phyloP scores from a whole-genome alignment of 805 yeast species.

The Citeromyces nyonsensis region DNA sequence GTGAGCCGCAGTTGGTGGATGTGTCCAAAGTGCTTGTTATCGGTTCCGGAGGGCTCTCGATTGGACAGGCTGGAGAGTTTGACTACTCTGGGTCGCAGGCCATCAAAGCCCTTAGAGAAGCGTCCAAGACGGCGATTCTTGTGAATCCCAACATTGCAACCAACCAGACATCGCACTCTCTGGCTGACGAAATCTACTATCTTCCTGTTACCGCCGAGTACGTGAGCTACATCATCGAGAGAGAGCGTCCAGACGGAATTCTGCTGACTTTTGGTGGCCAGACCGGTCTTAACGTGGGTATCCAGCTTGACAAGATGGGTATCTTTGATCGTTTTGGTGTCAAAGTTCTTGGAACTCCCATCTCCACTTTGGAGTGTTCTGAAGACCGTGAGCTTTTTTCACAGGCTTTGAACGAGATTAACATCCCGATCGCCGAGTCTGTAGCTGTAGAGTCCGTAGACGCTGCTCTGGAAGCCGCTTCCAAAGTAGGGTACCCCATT shows the following conservation, averaged over 20 bases:
- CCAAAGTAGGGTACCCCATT: conserved; percentile 80
- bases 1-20: conserved; percentile 58
- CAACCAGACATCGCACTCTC: conserved; percentile 86
- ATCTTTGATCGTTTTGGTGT: conserved; percentile 81
- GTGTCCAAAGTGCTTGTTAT: conserved; percentile 79
- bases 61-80: conserved; percentile 98
- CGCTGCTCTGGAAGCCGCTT: conserved; percentile 87
- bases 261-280: conserved; percentile 97
- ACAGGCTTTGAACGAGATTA: conserved; percentile 84
- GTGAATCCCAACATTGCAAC: conserved; percentile 96
- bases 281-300: conserved; percentile 94
- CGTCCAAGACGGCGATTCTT: conserved; percentile 69
- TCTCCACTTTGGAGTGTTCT: conserved; percentile 86
- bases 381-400: conserved; percentile 97
- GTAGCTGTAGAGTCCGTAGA: conserved; percentile 90
- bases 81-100: conserved; percentile 98
- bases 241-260: conserved; percentile 94
- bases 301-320: conserved; percentile 88
- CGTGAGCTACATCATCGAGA: conserved; percentile 85
- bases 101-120: conserved; percentile 87
- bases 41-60: conserved; percentile 95
- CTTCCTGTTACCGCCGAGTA: conserved; percentile 96
- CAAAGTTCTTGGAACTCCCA: conserved; percentile 95
- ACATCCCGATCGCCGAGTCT: conserved; percentile 94
- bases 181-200: conserved; percentile 92